phyloP scores from a whole-genome alignment of 2,329 filamentous ascomycete species.

The Trichoderma sp. region DNA sequence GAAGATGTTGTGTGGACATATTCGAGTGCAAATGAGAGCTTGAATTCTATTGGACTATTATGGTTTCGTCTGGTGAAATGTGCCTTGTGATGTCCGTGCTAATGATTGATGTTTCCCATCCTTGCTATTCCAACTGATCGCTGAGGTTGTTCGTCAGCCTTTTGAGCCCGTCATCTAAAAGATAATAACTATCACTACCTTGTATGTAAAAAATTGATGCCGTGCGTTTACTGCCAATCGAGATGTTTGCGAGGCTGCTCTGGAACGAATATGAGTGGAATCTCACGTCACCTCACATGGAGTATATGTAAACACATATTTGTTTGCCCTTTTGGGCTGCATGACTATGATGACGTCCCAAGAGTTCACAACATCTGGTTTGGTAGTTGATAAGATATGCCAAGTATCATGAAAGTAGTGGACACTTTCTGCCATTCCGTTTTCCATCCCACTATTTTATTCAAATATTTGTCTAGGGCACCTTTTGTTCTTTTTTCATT shows the following conservation, averaged over 20 bases:
- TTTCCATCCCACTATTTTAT: neutral
- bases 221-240: neutral
- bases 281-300: neutral
- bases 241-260: neutral
- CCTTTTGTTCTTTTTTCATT: neutral
- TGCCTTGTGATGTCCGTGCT: neutral
- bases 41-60: neutral
- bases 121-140: neutral
- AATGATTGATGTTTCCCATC: neutral
- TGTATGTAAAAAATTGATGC: neutral
- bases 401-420: neutral
- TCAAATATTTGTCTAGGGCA: neutral
- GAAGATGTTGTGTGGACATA: slow-evolving; percentile 30
- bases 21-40: slow-evolving; percentile 34
- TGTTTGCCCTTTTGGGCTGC: neutral
- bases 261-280: neutral
- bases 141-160: neutral
- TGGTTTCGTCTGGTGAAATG: too few species aligned
- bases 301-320: neutral
- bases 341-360: neutral
- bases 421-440: neutral
- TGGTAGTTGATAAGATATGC: neutral
- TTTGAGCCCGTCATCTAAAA: neutral
- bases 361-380: neutral
- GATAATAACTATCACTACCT: neutral